These are phyloP conservation scores for Alternaria alternata DNA, from an alignment of 2,329 filamentous ascomycete genomes.

Conservation along the genomic window DNA sequence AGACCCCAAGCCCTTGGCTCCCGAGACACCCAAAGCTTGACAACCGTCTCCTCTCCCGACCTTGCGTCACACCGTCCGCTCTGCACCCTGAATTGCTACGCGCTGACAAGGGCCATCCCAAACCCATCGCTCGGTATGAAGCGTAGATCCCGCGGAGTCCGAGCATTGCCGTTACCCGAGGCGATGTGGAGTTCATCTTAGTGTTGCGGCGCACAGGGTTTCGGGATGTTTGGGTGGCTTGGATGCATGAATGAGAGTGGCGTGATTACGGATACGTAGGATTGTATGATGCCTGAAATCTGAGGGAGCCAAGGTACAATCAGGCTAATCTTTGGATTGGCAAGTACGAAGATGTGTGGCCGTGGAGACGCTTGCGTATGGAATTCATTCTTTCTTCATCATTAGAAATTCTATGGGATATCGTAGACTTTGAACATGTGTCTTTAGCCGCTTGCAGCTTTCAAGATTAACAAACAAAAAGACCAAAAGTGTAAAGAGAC, in stretches of 20 bases:
- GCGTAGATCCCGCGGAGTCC: background rate
- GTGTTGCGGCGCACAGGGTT: constrained; percentile 12
- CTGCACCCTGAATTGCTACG: background rate
- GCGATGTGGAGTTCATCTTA: background rate
- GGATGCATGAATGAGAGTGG: constrained; percentile 17
- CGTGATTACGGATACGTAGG: constrained; percentile 3
- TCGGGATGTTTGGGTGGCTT: constrained; percentile 18
- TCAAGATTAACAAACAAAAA: background rate
- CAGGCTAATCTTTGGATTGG: background rate
- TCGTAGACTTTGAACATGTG: constrained; percentile 5
- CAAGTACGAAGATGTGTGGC: background rate
- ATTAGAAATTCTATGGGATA: constrained; percentile 11
- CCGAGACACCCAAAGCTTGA: constrained; percentile 34
- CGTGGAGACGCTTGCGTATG: background rate
- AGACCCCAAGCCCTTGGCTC: constrained; percentile 26
- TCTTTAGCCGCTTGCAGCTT: constrained; percentile 18
- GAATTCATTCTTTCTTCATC: background rate
- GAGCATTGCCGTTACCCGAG: constrained; percentile 2
- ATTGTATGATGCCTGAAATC: background rate
- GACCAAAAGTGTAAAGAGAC: constrained; percentile 1
- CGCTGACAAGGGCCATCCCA: background rate
- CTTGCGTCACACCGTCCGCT: constrained; percentile 2
- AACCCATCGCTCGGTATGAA: background rate
- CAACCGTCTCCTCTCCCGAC: constrained; percentile 1
- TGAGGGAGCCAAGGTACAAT: background rate